Evolutionary conservation across 2,329 filamentous ascomycete species (phyloP).

Genomic region (Akanthomyces lecanii): DNA sequence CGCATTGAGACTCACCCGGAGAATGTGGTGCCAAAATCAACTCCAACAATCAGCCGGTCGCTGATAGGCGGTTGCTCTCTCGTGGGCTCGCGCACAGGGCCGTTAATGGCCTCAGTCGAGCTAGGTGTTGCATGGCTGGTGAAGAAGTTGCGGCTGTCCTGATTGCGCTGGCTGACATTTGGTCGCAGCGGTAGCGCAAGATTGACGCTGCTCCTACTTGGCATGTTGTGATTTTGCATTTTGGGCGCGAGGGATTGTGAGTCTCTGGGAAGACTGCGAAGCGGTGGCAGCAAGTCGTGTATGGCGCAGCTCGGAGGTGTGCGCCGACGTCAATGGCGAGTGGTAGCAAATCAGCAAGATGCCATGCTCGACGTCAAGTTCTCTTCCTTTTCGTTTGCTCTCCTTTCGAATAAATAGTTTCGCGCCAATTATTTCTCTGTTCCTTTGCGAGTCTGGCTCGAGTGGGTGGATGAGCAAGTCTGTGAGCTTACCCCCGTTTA

Average conservation of each 20-base stretch:
- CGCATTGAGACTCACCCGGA: conserved; percentile 55
- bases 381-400: too few relatives aligned
- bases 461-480: not conserved
- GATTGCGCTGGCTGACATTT: conserved; percentile 45
- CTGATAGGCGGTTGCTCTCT: conserved; percentile 48
- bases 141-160: conserved; percentile 54
- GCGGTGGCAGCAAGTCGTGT: not conserved
- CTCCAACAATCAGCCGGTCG: conserved; percentile 69
- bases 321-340: not conserved
- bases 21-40: conserved; percentile 84
- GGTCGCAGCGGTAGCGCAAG: conserved; percentile 49
- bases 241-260: not conserved
- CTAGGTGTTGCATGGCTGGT: conserved; percentile 51
- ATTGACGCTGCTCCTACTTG: conserved; percentile 35
- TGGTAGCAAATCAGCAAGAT: not conserved
- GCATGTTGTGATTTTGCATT: conserved; percentile 12
- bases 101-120: conserved; percentile 59
- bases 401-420: not conserved
- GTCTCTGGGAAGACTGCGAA: not conserved
- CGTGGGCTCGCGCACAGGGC: conserved; percentile 53
- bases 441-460: not conserved
- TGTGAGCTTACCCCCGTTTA: not conserved
- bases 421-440: not conserved
- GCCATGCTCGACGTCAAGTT: not conserved
- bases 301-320: not conserved